phyloP scores from a whole-genome alignment of 495 filamentous ascomycete genomes.

The Immersiella caudata region DNA sequence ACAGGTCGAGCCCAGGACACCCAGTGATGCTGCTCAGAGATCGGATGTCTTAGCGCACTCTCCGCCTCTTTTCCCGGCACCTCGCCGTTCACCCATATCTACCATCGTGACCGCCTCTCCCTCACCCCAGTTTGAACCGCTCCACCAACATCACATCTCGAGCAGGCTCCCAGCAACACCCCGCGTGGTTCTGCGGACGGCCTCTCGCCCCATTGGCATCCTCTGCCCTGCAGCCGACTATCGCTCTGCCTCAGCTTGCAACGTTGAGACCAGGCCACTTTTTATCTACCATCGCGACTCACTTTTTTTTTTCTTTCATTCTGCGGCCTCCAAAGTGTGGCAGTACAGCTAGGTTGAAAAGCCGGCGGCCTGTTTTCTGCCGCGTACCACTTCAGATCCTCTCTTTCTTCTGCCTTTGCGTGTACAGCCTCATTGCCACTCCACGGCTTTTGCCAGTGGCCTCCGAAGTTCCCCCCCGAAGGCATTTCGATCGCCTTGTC shows the following conservation, averaged over 20 bases:
- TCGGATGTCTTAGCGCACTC: conserved; percentile 4
- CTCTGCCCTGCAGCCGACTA: neutral
- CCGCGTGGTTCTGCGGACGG: conserved; percentile 10
- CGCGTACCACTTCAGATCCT: conserved; percentile 2
- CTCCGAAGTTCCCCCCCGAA: neutral
- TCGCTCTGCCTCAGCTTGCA: neutral
- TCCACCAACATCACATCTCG: neutral
- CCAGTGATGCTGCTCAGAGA: conserved; percentile 3
- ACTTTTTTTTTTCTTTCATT: neutral
- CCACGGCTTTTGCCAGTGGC: conserved; percentile 18
- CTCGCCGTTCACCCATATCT: neutral
- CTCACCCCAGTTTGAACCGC: neutral
- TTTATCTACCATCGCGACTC: neutral
- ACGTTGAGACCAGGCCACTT: neutral
- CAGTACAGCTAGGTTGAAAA: neutral
- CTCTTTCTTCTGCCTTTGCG: conserved; percentile 11
- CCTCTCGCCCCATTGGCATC: neutral
- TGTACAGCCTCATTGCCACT: conserved; percentile 12
- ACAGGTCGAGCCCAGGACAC: neutral
- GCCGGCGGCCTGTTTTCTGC: conserved; percentile 6
- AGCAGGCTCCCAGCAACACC: neutral
- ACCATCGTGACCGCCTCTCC: conserved; percentile 12
- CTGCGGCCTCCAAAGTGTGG: neutral
- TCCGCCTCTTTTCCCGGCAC: conserved; percentile 4
- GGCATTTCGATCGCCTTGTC: conserved; percentile 15